Percentiles rank a stretch among this genome's conserved stretches.
Evolutionary conservation across 108 stramenopile species (phyloP).

Genomic region (Cyclotella sp.): DNA sequence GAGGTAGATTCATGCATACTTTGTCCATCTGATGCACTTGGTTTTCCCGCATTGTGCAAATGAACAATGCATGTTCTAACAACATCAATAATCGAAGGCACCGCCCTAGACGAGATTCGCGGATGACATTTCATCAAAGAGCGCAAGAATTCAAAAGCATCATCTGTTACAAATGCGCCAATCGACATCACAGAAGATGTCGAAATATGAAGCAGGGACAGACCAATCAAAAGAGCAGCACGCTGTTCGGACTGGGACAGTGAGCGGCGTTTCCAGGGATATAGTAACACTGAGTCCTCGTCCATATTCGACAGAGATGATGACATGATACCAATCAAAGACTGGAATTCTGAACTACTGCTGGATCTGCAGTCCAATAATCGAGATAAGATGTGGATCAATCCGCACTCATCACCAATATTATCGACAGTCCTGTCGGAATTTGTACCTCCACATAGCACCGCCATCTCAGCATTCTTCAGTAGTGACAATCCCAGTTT

Average conservation of each 20-base stretch:
- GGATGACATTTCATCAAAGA: constrained; percentile 38
- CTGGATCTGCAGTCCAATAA: constrained; percentile 6
- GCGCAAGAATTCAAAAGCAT: constrained; percentile 25
- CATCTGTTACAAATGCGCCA: not conserved
- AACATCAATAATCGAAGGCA: constrained; percentile 34
- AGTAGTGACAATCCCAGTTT: constrained; percentile 21
- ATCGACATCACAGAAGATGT: not conserved
- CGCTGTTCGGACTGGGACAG: constrained; percentile 34
- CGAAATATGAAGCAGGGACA: constrained; percentile 33
- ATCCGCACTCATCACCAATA: constrained; percentile 8
- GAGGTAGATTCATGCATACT: not conserved
- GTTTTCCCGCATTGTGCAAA: not conserved
- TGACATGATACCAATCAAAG: constrained; percentile 19
- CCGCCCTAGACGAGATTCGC: constrained; percentile 29
- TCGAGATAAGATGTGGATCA: constrained; percentile 29
- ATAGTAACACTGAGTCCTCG: constrained; percentile 5
- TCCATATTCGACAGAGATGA: constrained; percentile 19
- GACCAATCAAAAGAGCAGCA: constrained; percentile 38
- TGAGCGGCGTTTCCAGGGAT: constrained; percentile 39
- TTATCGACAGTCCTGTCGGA: constrained; percentile 6
- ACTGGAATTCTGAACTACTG: not conserved
- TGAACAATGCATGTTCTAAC: constrained; percentile 10
- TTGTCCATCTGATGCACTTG: not conserved
- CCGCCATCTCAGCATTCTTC: not conserved
- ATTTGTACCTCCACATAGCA: not conserved